Evolutionary conservation across 441 rosid species (phyloP).

Genomic region (Jatropha multifida): DNA sequence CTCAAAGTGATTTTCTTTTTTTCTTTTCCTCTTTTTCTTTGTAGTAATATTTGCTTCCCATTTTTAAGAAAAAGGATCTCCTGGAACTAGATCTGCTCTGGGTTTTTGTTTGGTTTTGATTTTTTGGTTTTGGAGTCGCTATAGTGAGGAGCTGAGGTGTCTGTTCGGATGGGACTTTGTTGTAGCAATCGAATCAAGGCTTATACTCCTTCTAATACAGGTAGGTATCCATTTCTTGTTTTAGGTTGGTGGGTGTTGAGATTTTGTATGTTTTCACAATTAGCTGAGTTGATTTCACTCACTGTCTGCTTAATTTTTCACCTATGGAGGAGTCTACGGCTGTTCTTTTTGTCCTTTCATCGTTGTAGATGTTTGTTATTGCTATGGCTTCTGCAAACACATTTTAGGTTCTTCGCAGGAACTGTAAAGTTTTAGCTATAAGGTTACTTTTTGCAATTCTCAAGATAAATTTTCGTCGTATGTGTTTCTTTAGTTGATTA

Average conservation of each 20-base stretch:
- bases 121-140: neutral
- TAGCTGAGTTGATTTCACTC: neutral
- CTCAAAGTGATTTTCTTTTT: neutral
- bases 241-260: neutral
- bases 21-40: too few species aligned
- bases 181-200: slow-evolving; percentile 25
- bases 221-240: slow-evolving; percentile 9
- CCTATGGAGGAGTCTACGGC: neutral
- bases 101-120: slow-evolving; percentile 2
- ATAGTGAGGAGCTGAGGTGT: neutral
- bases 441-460: neutral
- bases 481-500: neutral
- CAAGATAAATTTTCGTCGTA: too few species aligned
- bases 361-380: neutral
- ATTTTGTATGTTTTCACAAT: neutral
- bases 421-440: neutral
- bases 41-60: neutral
- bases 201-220: slow-evolving; percentile 28
- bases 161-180: slow-evolving; percentile 24
- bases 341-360: neutral
- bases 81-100: slow-evolving; percentile 15
- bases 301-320: neutral
- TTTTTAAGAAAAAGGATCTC: neutral
- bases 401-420: neutral
- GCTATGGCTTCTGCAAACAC: neutral